Conservation (phyloP, 805 yeast genomes). For the Metschnikowia bowlesiae region DNA sequence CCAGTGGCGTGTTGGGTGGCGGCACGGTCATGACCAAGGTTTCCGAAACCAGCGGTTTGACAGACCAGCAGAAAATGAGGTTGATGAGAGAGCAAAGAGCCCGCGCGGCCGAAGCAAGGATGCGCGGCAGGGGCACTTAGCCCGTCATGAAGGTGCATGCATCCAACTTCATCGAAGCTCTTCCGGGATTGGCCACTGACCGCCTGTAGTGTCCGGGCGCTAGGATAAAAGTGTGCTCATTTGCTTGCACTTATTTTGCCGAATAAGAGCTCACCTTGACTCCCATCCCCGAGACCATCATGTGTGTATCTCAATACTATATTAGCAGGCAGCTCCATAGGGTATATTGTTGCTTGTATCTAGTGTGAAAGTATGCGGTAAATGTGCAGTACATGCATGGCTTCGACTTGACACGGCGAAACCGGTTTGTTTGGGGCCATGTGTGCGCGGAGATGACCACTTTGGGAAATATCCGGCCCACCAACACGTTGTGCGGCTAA, state of each 20-base stretch:
- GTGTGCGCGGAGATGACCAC: neutral
- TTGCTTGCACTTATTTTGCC: no score
- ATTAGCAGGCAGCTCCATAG: neutral
- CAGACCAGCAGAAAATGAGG: conserved; percentile 68
- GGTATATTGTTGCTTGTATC: neutral
- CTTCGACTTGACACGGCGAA: neutral
- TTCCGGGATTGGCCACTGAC: no score
- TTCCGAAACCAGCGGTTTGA: conserved; percentile 54
- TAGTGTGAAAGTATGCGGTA: neutral
- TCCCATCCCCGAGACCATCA: no score
- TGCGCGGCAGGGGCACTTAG: neutral
- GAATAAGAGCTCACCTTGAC: no score
- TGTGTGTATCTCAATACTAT: no score
- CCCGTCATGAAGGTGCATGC: no score
- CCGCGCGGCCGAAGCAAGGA: conserved; percentile 90
- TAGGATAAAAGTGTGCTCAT: no score
- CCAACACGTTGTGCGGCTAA: neutral
- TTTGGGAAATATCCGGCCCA: neutral
- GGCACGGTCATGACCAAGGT: conserved; percentile 13
- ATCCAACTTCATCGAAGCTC: no score
- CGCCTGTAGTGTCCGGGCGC: no score
- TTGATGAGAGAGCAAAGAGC: conserved; percentile 94
- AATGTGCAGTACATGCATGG: neutral
- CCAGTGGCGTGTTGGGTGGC: conserved; percentile 33
- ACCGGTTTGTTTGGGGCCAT: neutral